Evolutionary conservation across 306 rosid genomes (phyloP), one percentile per base, ranked within the genome.

Genomic region (Cicer cuneatum): DNA sequence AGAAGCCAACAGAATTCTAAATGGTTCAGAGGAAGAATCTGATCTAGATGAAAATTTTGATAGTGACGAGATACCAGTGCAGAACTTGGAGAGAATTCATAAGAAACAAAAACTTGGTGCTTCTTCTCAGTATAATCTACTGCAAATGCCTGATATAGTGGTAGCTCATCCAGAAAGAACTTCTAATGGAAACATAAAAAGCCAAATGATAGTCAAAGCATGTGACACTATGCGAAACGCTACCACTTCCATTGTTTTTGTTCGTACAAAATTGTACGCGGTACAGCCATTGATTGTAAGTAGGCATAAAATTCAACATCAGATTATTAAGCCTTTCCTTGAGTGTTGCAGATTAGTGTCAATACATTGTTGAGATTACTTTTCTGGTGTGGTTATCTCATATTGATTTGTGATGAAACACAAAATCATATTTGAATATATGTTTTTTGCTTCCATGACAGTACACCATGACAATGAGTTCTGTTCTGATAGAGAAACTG

Each of bases 1-100:
- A 3, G 90, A 90, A 73, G 92, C 96, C 74, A 72, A 82, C 53
- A 87, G 89, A 85, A 49, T 89, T 60, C 46, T 86, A 16, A 70
- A 82, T 70, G 83, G 72, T 58, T 66, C 78, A 7, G 80, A 81
- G 42, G 88, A 85, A 70, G 86, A 80, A 47, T 29, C 73, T 13
- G 75, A 85, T 76, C 63, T 58, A 13, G 75, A 54, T 8, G 66
- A 76, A 65, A 52, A 56, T 8, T 29, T 42, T 29, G 78, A 47
- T 8, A 63, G 73, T 47, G 82, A 81, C 29, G 85, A 78, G 69
- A 76, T 52, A 62, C 80, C 81, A 1, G 72, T 66, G 48, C 87
- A 64, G 67, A 81, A 73, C 71, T 63, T 82, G 83, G 89, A 82
- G 69, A 79, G 18, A 53, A 68, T 78, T 49, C 58, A 69, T 56